Evolutionary conservation across 116 monocot species (phyloP).

Genomic region (Cymodocea nodosa): DNA sequence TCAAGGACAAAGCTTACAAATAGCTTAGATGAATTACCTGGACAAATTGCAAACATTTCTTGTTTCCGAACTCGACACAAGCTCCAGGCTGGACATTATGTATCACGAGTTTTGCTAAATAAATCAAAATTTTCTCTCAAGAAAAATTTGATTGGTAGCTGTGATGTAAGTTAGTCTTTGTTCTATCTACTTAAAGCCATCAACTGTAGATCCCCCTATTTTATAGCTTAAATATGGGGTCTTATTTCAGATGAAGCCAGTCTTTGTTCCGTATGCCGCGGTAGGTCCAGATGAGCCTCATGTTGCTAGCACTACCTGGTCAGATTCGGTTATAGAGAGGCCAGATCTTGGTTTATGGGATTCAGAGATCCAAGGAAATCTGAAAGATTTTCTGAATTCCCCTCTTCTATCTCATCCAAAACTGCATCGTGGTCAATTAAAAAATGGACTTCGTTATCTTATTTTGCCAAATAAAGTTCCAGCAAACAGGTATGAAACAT

Average conservation of each 20-base stretch:
- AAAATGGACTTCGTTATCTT: slow-evolving; percentile 86
- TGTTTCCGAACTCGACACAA: slow-evolving; percentile 20
- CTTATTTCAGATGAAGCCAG: slow-evolving; percentile 31
- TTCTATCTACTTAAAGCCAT: not conserved
- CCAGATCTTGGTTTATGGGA: slow-evolving; percentile 32
- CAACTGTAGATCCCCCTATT: not conserved
- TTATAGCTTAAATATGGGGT: not conserved
- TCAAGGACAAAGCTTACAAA: not conserved
- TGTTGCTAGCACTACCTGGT: slow-evolving; percentile 62
- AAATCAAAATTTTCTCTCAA: slow-evolving; percentile 23
- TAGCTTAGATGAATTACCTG: not conserved
- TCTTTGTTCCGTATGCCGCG: slow-evolving; percentile 35
- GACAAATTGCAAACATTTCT: slow-evolving; percentile 17
- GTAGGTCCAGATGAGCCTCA: slow-evolving; percentile 93
- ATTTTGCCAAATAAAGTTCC: slow-evolving; percentile 93
- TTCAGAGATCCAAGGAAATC: slow-evolving; percentile 27
- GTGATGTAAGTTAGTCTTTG: slow-evolving; percentile 26
- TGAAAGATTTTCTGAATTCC: slow-evolving; percentile 43
- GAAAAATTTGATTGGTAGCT: slow-evolving; percentile 20
- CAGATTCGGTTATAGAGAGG: slow-evolving; percentile 58
- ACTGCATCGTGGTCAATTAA: slow-evolving; percentile 67
- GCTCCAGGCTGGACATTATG: slow-evolving; percentile 13
- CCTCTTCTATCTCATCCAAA: slow-evolving; percentile 80
- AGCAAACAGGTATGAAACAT: slow-evolving; percentile 60
- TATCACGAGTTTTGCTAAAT: slow-evolving; percentile 18